Conservation (phyloP, 106 monocot genomes). For the Phalaenopsis equestris region DNA sequence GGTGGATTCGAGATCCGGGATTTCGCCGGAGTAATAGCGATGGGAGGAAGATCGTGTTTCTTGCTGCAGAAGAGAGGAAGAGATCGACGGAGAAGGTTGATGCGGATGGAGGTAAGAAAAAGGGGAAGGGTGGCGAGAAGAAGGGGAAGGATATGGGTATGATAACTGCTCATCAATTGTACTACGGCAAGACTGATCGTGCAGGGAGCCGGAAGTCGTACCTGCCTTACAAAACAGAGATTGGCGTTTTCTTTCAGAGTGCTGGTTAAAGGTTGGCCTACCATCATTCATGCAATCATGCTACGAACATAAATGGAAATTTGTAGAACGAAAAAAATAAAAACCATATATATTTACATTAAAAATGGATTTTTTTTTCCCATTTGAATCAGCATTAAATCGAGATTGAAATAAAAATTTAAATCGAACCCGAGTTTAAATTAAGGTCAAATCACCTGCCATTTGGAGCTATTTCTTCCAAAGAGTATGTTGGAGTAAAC, state of each 20-base stretch:
- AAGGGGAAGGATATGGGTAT: not conserved
- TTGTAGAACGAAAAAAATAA: too few relatives aligned
- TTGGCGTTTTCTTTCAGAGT: not conserved
- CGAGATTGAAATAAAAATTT: too few relatives aligned
- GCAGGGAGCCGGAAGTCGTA: constrained; percentile 3
- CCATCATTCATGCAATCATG: too few relatives aligned
- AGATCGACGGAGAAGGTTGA: not conserved
- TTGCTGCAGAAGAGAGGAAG: not conserved
- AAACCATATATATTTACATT: too few relatives aligned
- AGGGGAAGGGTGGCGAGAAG: not conserved
- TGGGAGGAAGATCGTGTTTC: constrained; percentile 17
- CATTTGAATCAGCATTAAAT: too few relatives aligned
- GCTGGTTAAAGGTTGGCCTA: not conserved
- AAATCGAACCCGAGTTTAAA: too few relatives aligned
- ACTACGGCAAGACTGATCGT: not conserved
- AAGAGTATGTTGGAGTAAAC: too few relatives aligned
- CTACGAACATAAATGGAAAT: too few relatives aligned
- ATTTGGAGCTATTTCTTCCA: too few relatives aligned
- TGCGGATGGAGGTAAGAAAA: not conserved
- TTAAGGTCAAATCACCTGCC: too few relatives aligned
- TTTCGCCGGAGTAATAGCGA: constrained; percentile 23
- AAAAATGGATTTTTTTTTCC: too few relatives aligned
- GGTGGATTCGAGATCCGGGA: constrained; percentile 21
- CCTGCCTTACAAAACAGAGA: constrained; percentile 34
- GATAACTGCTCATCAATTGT: not conserved